Base-by-base conservation (phyloP, 2,329 filamentous ascomycete species). In the Phialocephala sp. region DNA sequence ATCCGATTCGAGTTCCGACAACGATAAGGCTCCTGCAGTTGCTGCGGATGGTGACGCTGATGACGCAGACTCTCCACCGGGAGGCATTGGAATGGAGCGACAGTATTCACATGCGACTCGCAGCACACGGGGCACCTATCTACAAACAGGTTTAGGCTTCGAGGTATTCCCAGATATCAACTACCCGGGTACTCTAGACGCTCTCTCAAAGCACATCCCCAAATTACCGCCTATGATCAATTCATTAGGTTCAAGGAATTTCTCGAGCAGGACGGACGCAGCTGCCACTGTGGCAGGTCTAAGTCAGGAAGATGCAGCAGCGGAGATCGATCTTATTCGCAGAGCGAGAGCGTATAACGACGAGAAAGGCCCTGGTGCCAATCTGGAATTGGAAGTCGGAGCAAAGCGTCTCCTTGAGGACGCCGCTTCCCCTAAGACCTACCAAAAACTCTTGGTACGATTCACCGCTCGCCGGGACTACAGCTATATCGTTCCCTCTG, bases 51-150 rank as follows among this genome's bases (percentile, higher is more conserved):
- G 80, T 36, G 84, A 85, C 63, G 79, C 82, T 41, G 81, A 81
- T 2, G 81, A 83, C 43, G 80, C 82, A 45, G 79, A 79, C 32
- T 82, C 85, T 60, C 79, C 80, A 5, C 77, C 78, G 15, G 81
- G 83, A 5, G 86, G 85, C 1, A 81, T 82, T 15, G 79, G 79
- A 61, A 89, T 89, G 87, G 87, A 89, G 75, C 83, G 87, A 39
- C 85, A 87, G 67, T 82, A 85, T 14, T 89, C 87, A 11, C 87
- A 90, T 66, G 85, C 85, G 14, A 90, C 88, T 20, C 81, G 87
- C 52, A 89, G 87, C 76, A 89, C 85, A 22, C 82, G 87, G 27
- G 85, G 80, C 18, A 79, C 80, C n/a, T 75, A 75, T 36, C 79
- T 78, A 32, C 54, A 63, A 0, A 85, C 83, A 72, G 78, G 86